These are phyloP conservation scores for Trichoderma simmonsii DNA, from an alignment of 2,329 filamentous ascomycete genomes.

Conservation along the genomic window DNA sequence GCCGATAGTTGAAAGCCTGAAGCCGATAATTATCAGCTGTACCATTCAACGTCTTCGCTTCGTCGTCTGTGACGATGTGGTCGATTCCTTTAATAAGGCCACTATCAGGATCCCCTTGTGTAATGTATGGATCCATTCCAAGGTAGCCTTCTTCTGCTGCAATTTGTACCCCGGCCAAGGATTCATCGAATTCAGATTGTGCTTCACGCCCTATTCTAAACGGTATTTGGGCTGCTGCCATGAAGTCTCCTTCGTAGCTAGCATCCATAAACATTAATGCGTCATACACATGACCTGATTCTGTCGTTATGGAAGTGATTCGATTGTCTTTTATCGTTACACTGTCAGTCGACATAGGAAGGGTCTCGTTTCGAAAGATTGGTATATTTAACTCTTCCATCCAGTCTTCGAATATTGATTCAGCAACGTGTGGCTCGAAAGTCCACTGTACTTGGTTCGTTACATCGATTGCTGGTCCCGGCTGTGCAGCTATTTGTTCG, in stretches of 20 bases:
- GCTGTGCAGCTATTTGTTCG: constrained; percentile 8
- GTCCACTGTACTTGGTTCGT: constrained; percentile 23
- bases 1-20: constrained; percentile 20
- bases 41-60: neutral
- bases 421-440: constrained; percentile 25
- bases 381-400: constrained; percentile 12
- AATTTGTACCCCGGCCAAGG: constrained; percentile 19
- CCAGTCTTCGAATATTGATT: constrained; percentile 22
- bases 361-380: constrained; percentile 6
- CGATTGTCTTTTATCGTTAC: constrained; percentile 4
- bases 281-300: constrained; percentile 8
- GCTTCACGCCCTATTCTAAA: constrained; percentile 22
- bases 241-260: constrained; percentile 28
- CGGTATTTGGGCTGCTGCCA: constrained; percentile 22
- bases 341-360: neutral
- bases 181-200: constrained; percentile 17
- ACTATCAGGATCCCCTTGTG: constrained; percentile 19
- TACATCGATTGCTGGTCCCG: constrained; percentile 10
- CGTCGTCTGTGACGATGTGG: constrained; percentile 4
- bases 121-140: constrained; percentile 23
- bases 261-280: constrained; percentile 26
- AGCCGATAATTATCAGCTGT: constrained; percentile 14
- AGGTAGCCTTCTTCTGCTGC: neutral
- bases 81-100: constrained; percentile 23
- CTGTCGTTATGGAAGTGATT: constrained; percentile 12